A percentile compares a stretch with the other conserved stretches of the same genome.
Conservation (phyloP, 1,284 basidiomycete species). For the Cryptococcus sp. region DNA sequence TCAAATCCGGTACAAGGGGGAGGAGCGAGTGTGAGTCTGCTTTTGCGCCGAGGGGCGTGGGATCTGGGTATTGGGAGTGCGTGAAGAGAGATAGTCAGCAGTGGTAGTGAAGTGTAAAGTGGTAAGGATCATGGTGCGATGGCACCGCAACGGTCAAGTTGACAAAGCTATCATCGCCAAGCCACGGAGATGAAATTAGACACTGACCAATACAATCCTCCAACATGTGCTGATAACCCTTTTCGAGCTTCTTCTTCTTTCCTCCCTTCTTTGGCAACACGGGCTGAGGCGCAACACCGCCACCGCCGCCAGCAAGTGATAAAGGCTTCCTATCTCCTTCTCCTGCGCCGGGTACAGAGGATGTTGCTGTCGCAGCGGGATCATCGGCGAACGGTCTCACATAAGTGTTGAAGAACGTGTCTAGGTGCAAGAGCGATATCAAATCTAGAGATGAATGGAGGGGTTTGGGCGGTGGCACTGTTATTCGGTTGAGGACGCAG, state of each 20-base stretch:
- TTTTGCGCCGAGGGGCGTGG: conserved; percentile 34
- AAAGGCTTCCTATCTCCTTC: background rate
- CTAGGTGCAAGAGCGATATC: conserved; percentile 45
- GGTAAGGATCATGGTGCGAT: background rate
- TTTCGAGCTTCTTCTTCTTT: conserved; percentile 31
- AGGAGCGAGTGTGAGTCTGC: conserved; percentile 25
- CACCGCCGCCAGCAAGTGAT: conserved; percentile 5
- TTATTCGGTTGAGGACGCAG: background rate
- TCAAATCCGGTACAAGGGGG: conserved; percentile 26
- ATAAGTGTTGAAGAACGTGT: conserved; percentile 42
- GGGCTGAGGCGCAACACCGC: background rate
- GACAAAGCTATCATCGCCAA: no score
- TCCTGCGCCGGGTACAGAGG: background rate
- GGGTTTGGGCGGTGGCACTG: conserved; percentile 36
- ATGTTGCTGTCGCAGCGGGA: conserved; percentile 8
- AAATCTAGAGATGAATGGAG: conserved; percentile 45
- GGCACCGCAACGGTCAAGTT: background rate
- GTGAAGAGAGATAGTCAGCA: background rate
- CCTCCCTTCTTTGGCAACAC: conserved; percentile 6
- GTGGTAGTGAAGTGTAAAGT: background rate
- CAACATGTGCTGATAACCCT: conserved; percentile 42
- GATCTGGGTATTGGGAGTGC: conserved; percentile 25
- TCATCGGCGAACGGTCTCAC: conserved; percentile 40
- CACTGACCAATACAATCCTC: conserved; percentile 48
- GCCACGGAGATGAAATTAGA: background rate